These are phyloP conservation scores for Phtheirospermum japonicum DNA, from an alignment of 257 asterid genomes.

Conservation along the genomic window DNA sequence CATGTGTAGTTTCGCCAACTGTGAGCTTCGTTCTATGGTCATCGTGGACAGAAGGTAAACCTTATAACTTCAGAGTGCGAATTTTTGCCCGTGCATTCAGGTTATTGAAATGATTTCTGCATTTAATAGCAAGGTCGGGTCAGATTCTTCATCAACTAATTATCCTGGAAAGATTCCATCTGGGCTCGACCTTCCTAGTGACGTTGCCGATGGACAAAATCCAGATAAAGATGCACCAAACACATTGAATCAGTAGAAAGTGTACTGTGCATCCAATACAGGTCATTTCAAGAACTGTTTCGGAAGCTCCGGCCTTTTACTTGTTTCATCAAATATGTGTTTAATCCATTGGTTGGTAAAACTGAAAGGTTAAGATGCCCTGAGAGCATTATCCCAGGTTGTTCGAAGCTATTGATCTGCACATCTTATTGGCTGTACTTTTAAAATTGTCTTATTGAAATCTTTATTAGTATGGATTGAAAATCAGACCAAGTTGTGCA, in stretches of 20 bases:
- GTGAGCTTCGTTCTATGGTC: conserved; percentile 93
- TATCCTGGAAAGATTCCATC: conserved; percentile 71
- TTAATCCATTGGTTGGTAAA: too few species aligned
- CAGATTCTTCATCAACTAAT: conserved; percentile 44
- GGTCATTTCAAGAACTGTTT: too few species aligned
- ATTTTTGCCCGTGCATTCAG: background rate
- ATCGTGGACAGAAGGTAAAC: conserved; percentile 66
- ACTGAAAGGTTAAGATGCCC: too few species aligned
- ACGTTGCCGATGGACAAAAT: conserved; percentile 38
- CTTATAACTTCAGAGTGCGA: conserved; percentile 10
- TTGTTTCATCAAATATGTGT: too few species aligned
- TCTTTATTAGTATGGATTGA: too few species aligned
- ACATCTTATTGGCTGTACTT: too few species aligned
- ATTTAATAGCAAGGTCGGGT: conserved; percentile 51
- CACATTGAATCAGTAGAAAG: background rate
- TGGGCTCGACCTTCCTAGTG: conserved; percentile 56
- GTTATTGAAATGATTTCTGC: conserved; percentile 20
- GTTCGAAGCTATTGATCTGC: background rate
- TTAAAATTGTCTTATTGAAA: too few species aligned
- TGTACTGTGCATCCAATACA: background rate
- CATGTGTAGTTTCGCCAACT: conserved; percentile 70
- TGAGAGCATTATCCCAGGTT: background rate
- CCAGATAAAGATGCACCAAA: conserved; percentile 35
- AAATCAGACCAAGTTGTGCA: too few species aligned
- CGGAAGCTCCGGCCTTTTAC: too few species aligned